Percentiles rank a stretch among this genome's conserved stretches.
Conservation (phyloP, 73 alveolate genomes). For the Paramecium bursaria region DNA sequence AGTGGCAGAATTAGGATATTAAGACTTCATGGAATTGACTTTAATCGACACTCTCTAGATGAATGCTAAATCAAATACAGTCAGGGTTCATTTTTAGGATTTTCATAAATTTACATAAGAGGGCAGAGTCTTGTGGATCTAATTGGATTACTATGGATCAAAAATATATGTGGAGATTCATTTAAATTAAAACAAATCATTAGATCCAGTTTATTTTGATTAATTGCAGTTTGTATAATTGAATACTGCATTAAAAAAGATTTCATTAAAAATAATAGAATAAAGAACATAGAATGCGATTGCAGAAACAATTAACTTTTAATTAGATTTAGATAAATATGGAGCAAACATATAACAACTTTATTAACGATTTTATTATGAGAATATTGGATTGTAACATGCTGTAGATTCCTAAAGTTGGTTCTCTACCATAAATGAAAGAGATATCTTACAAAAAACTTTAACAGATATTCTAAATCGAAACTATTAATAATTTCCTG, state of each 20-base stretch:
- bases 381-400: too few species aligned
- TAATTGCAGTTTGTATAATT: slow-evolving; percentile 1
- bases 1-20: slow-evolving; percentile 1
- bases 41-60: slow-evolving; percentile 17
- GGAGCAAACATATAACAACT: too few species aligned
- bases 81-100: slow-evolving; percentile 20
- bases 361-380: too few species aligned
- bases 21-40: slow-evolving; percentile 3
- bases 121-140: slow-evolving; percentile 17
- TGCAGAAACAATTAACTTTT: too few species aligned
- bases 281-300: too few species aligned
- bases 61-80: not conserved
- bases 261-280: slow-evolving; percentile 7
- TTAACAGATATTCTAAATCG: too few species aligned
- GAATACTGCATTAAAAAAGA: slow-evolving; percentile 6
- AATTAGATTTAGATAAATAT: too few species aligned
- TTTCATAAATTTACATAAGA: slow-evolving; percentile 2
- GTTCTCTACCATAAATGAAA: too few species aligned
- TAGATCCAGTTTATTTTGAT: slow-evolving; percentile 18
- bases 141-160: not conserved
- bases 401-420: too few species aligned
- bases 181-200: not conserved
- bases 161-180: slow-evolving; percentile 35
- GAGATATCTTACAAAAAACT: too few species aligned
- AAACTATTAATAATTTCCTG: too few species aligned